Conservation (phyloP, 768 basidiomycete species). For the Heimioporus sp. region DNA sequence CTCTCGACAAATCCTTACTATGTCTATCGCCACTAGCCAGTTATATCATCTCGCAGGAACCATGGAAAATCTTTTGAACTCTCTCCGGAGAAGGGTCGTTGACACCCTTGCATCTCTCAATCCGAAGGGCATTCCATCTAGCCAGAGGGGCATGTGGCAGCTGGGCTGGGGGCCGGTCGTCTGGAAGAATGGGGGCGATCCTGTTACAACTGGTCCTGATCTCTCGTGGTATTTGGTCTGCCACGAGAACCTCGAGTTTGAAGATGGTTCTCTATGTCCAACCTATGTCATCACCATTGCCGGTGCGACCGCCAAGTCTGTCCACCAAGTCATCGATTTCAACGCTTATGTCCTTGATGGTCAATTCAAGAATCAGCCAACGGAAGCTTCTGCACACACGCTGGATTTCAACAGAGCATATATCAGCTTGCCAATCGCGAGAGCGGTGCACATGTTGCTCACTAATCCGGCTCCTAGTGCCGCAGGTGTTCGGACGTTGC, state of each 20-base stretch:
- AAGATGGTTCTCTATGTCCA: conserved; percentile 2
- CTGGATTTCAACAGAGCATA: not conserved
- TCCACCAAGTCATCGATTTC: conserved; percentile 7
- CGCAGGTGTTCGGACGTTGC: not conserved
- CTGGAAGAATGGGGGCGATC: not conserved
- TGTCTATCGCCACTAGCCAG: conserved; percentile 4
- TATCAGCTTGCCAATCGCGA: not conserved
- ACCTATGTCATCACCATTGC: conserved; percentile 10
- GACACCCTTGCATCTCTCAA: not conserved
- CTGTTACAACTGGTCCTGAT: not conserved
- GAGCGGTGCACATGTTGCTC: not conserved
- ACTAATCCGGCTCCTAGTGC: not conserved
- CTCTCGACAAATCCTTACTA: conserved; percentile 7
- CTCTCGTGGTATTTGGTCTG: conserved; percentile 9
- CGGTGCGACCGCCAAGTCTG: not conserved
- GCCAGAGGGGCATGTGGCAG: not conserved
- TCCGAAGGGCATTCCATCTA: not conserved
- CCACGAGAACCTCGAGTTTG: conserved; percentile 3
- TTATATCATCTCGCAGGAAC: not conserved
- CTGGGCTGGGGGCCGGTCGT: conserved; percentile 10
- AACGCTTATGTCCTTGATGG: not conserved
- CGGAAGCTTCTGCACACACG: not conserved
- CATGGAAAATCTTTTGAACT: not conserved
- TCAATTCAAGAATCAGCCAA: not conserved
- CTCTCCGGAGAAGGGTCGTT: not conserved